Evolutionary conservation across 139 green algal genomes (phyloP).

Genomic region (Yamagishiella unicocca): DNA sequence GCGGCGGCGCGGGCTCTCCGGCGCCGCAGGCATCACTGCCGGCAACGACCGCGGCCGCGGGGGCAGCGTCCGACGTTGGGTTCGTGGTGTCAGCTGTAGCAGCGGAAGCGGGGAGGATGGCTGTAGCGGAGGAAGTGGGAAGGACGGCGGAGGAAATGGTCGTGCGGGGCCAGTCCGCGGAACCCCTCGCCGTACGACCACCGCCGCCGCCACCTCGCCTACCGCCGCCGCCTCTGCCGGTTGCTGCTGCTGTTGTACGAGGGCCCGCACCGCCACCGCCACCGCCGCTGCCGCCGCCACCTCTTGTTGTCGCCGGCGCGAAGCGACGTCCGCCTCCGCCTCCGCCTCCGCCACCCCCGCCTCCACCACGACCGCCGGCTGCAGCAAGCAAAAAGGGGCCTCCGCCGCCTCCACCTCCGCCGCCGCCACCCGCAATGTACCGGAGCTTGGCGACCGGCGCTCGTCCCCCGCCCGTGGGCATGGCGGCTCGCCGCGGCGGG

Average conservation of each 20-base stretch:
- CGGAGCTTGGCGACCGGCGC: background rate
- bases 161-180: too few relatives aligned
- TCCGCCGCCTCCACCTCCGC: background rate
- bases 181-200: background rate
- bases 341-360: background rate
- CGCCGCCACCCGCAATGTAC: background rate
- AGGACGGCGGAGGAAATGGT: too few relatives aligned
- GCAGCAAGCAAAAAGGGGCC: background rate
- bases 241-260: too few relatives aligned
- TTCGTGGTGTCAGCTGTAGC: too few relatives aligned
- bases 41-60: background rate
- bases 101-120: too few relatives aligned
- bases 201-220: background rate
- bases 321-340: background rate
- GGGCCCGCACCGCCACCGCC: background rate
- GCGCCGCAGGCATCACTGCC: background rate
- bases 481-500: background rate
- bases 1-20: background rate
- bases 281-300: background rate
- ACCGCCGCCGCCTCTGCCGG: background rate
- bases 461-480: background rate
- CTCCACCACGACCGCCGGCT: background rate
- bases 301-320: background rate
- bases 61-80: background rate
- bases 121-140: too few relatives aligned